Conservation (phyloP, 192 early-diverging fungal genomes). For the Umbelopsis vinacea region DNA sequence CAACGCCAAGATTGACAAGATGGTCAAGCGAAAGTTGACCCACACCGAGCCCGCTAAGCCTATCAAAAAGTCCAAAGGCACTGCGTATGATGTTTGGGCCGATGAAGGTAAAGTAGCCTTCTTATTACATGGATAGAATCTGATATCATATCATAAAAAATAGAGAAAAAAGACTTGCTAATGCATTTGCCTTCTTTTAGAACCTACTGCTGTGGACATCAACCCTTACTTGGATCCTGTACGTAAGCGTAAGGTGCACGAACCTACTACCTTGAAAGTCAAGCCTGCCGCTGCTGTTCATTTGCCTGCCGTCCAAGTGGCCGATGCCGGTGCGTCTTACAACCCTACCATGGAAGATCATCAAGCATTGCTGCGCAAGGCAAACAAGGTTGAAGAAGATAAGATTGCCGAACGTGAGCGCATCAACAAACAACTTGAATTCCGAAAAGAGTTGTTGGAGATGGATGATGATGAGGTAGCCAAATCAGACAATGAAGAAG, state of each 20-base stretch:
- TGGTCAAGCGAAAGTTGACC: conserved; percentile 49
- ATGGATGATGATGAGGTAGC: conserved; percentile 38
- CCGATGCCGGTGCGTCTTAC: conserved; percentile 90
- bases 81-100: conserved; percentile 69
- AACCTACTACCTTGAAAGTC: conserved; percentile 46
- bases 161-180: neutral
- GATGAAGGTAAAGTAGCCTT: conserved; percentile 21
- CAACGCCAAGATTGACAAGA: conserved; percentile 42
- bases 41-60: conserved; percentile 7
- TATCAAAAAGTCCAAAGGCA: conserved; percentile 30
- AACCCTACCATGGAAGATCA: conserved; percentile 85
- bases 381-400: conserved; percentile 59
- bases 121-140: too few relatives aligned
- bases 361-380: conserved; percentile 65
- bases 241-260: conserved; percentile 39
- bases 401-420: conserved; percentile 43
- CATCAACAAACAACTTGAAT: conserved; percentile 49
- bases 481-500: conserved; percentile 33
- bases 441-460: conserved; percentile 39
- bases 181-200: conserved; percentile 27
- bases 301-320: conserved; percentile 68
- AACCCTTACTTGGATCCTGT: conserved; percentile 31
- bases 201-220: neutral
- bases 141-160: too few relatives aligned
- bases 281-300: conserved; percentile 51